A percentile compares a stretch with the other conserved stretches of the same genome.
Conservation (phyloP, 257 asterid species). For the Solanum appendiculatum region DNA sequence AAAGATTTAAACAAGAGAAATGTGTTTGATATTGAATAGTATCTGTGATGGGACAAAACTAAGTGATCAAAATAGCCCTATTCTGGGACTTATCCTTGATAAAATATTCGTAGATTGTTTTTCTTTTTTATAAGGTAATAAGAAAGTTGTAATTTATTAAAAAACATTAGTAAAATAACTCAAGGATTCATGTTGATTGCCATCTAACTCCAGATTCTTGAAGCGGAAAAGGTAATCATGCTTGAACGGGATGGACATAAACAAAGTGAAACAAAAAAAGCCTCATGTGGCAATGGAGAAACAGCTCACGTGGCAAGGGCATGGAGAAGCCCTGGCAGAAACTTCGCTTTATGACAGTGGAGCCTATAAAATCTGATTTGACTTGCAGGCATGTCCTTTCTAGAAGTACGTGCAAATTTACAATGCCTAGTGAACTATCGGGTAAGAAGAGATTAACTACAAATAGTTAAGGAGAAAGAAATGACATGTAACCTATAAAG, state of each 20-base stretch:
- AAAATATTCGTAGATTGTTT: background rate
- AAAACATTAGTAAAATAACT: background rate
- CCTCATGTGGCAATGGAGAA: background rate
- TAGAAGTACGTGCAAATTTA: background rate
- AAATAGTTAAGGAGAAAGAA: background rate
- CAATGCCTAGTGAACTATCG: background rate
- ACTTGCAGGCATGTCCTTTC: background rate
- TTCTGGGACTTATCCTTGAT: background rate
- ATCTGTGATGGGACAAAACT: background rate
- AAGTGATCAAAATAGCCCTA: background rate
- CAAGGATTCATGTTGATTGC: background rate
- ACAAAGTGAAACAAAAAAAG: background rate
- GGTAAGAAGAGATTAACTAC: background rate
- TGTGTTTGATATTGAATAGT: background rate
- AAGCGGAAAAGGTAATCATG: background rate
- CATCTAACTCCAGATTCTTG: background rate
- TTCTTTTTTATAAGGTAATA: background rate
- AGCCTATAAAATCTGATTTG: background rate
- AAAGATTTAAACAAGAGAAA: background rate
- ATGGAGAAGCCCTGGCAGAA: background rate
- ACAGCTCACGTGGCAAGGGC: background rate
- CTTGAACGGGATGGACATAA: background rate
- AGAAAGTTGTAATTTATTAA: background rate
- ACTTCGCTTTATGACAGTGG: background rate
- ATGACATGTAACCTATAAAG: background rate